Evolutionary conservation across 2,329 filamentous ascomycete species (phyloP), one percentile per base, ranked within the genome.

Genomic region (Penicillium vulpinum): DNA sequence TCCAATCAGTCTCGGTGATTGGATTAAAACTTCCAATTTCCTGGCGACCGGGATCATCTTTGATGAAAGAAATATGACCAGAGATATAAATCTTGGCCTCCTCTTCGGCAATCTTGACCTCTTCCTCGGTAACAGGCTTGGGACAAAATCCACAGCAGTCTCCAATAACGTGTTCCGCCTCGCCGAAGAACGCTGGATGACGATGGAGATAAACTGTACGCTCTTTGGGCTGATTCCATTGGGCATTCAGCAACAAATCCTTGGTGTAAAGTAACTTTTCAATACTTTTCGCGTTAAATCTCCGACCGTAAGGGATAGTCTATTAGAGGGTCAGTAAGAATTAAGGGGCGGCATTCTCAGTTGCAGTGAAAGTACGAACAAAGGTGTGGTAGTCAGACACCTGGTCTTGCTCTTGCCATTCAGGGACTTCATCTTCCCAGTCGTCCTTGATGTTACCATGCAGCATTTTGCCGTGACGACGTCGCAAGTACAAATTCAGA

Each of bases 71-170:
- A 10, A 94, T 80, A 22, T 83, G 80, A 9, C 91, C 91, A 3
- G 87, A 89, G 22, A 96, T 85, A 67, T 90, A 93, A 5, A 85
- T 86, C 69, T 91, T 90, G 55, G 79, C 80, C 65, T 95, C 91
- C 64, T 89, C 85, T 64, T 88, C 83, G 0, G 87, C 84, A 2
- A 89, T 73, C 58, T 91, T 85, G 31, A 86, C 80, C 63, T 95
- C 91, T 63, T 92, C 88, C 0, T 85, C 78, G 0, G 88, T 92
- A 5, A 79, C 71, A 0, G 91, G 85, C 44, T 82, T 74, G 0
- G 91, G 91, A 62, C 91, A 96, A 62, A 78, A 86, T 11, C 90
- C 90, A 69, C 91, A 96, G 71, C 91, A 96, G 69, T 96, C 91
- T 29, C 85, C 78, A 52, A 93, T 83, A 8, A 94, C 83, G 73